Base-by-base conservation (phyloP, 768 basidiomycete genomes). In the Coprinopsis marcescibilis region DNA sequence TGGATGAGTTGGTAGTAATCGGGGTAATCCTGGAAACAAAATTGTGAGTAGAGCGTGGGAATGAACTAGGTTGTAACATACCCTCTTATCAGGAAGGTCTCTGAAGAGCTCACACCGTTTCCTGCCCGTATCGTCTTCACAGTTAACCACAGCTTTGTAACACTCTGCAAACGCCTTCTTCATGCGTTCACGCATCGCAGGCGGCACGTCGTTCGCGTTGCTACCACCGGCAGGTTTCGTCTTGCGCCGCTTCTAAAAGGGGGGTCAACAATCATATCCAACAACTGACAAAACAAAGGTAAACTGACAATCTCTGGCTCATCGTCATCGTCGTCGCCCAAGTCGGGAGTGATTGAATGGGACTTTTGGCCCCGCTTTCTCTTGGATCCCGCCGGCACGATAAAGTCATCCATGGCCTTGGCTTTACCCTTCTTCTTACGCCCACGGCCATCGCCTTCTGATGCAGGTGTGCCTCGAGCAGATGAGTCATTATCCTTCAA, bases 1-100 rank as follows among this genome's bases (percentile, higher is more conserved):
- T 69, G 71, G 66, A 99, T 97, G 57, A 93, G 75, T 47, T 84
- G 77, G 64, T 94, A 96, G 62, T 97, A 99, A 59, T 93, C 88
- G 24, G 91, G 90, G 58, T 94, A 94, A 47, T 85, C 81, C 87
- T 92, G 54, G 5, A 47, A 37, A 42, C 21, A 34, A 19, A 29
- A 11, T 46, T 42, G 43, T 59, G 26, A 62, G 51, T 54, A 42
- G 46, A 19, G 11, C 14, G 14, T 37, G 23, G 29, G 34, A 15
- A 20, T 37, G 10, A 21, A 19, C 15, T 45, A 43, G 34, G 24
- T 20, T 11, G 7, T 12, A 43, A 63, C 73, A 52, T 57, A 85
- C 87, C 62, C 81, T 76, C 64, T 72, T 82, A 59, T 86, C 83
- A 3, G 91, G 91, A n/a, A 88, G 73, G 51, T 90, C 89, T 48